These are phyloP conservation scores for Rhynchospora pubera DNA, from an alignment of 176 grass and related monocot genomes.

Conservation along the genomic window DNA sequence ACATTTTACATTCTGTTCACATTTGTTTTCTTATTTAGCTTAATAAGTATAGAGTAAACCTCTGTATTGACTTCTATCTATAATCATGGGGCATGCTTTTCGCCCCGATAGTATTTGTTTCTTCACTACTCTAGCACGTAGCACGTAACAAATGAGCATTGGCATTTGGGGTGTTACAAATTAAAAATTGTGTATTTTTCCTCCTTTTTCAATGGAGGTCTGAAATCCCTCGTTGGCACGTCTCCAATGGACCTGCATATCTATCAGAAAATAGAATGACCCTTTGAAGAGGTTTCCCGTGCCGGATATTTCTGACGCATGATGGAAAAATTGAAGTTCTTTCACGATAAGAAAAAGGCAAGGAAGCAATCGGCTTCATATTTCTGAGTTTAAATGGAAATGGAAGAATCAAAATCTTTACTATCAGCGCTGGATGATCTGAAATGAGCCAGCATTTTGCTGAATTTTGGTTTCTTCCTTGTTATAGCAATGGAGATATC, in stretches of 20 bases:
- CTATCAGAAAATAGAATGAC: background rate
- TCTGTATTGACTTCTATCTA: too few species aligned
- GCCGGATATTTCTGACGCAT: background rate
- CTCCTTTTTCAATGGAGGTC: background rate
- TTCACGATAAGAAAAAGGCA: too few species aligned
- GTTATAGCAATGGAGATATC: constrained; percentile 96
- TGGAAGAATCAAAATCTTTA: constrained; percentile 46
- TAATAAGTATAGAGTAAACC: too few species aligned
- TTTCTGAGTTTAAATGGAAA: constrained; percentile 24
- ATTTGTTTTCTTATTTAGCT: too few species aligned
- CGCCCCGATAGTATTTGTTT: too few species aligned
- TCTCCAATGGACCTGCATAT: background rate
- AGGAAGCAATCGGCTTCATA: background rate
- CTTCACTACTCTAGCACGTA: too few species aligned
- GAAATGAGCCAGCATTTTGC: constrained; percentile 58
- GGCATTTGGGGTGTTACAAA: constrained; percentile 42
- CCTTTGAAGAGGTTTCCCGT: background rate
- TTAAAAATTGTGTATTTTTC: background rate
- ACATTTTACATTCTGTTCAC: too few species aligned
- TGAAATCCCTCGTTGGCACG: background rate
- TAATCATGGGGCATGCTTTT: too few species aligned
- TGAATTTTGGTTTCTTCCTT: constrained; percentile 56
- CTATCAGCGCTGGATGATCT: constrained; percentile 67
- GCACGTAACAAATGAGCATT: too few species aligned
- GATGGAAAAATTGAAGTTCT: background rate